Evolutionary conservation across 257 asterid species (phyloP).

Genomic region (Paraleonurus japonicus): DNA sequence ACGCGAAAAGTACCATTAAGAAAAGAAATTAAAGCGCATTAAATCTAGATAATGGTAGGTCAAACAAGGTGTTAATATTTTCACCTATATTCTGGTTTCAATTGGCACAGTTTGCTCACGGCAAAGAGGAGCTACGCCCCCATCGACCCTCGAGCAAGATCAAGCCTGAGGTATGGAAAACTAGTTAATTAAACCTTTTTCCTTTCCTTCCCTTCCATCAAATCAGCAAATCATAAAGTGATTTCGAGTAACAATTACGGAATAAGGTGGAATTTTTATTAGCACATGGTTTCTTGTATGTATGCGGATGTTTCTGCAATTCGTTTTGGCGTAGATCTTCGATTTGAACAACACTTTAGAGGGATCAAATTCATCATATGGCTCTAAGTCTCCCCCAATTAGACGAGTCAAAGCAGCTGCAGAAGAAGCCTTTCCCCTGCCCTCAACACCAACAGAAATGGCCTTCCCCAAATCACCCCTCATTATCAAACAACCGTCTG

Average conservation of each 20-base stretch:
- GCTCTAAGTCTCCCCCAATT: slow-evolving; percentile 38
- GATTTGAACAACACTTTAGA: slow-evolving; percentile 32
- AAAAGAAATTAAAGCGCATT: slow-evolving; percentile 2
- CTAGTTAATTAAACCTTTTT: slow-evolving; percentile 5
- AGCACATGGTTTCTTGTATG: slow-evolving; percentile 33
- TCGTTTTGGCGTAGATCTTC: slow-evolving; percentile 45
- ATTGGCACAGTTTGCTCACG: slow-evolving; percentile 55
- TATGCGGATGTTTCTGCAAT: slow-evolving; percentile 23
- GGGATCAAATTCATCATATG: slow-evolving; percentile 45
- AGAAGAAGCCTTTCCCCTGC: slow-evolving; percentile 22
- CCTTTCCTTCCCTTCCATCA: slow-evolving; percentile 1
- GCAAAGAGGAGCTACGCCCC: slow-evolving; percentile 53
- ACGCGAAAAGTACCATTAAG: not conserved
- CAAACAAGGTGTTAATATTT: slow-evolving; percentile 12
- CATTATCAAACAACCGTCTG: slow-evolving; percentile 26
- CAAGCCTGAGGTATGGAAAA: slow-evolving; percentile 49
- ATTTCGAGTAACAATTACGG: not conserved
- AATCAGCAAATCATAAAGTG: not conserved
- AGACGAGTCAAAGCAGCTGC: slow-evolving; percentile 33
- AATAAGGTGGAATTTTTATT: slow-evolving; percentile 7
- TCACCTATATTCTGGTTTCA: slow-evolving; percentile 3
- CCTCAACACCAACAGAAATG: slow-evolving; percentile 27
- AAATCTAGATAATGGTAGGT: not conserved
- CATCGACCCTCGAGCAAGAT: slow-evolving; percentile 39
- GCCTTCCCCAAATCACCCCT: slow-evolving; percentile 27